phyloP scores from a whole-genome alignment of 768 basidiomycete species.

The Pleurotus tuber-regium region DNA sequence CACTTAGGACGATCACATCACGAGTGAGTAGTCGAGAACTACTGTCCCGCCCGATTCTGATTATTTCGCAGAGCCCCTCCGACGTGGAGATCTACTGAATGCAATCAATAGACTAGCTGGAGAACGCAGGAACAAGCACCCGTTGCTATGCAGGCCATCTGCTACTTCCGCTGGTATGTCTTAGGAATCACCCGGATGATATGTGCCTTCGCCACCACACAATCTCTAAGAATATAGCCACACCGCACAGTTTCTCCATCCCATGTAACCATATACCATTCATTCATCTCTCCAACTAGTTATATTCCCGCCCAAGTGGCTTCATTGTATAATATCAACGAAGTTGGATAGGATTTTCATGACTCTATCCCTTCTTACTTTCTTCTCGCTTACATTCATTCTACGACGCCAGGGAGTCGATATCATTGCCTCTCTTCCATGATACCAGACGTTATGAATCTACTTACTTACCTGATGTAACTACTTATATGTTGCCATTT shows the following conservation, averaged over 20 bases:
- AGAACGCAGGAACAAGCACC: constrained; percentile 40
- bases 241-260: too few species aligned
- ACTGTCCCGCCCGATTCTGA: constrained; percentile 4
- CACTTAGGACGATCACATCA: constrained; percentile 68
- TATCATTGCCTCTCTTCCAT: too few species aligned
- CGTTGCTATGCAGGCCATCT: constrained; percentile 4
- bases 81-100: constrained; percentile 76
- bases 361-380: too few species aligned
- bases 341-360: constrained; percentile 1
- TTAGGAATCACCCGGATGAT: background rate
- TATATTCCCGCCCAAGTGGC: background rate
- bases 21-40: constrained; percentile 58
- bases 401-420: too few species aligned
- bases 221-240: too few species aligned
- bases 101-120: constrained; percentile 79
- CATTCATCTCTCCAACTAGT: too few species aligned
- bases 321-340: constrained; percentile 6
- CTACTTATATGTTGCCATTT: too few species aligned
- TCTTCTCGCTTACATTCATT: too few species aligned
- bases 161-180: constrained; percentile 5
- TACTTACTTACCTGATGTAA: too few species aligned
- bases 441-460: too few species aligned
- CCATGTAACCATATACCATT: background rate
- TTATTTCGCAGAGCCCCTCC: constrained; percentile 59
- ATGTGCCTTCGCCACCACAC: too few species aligned